A percentile compares a stretch with the other conserved stretches of the same genome.
phyloP scores from a whole-genome alignment of 1,284 basidiomycete genomes.

The Tremellales sp. region DNA sequence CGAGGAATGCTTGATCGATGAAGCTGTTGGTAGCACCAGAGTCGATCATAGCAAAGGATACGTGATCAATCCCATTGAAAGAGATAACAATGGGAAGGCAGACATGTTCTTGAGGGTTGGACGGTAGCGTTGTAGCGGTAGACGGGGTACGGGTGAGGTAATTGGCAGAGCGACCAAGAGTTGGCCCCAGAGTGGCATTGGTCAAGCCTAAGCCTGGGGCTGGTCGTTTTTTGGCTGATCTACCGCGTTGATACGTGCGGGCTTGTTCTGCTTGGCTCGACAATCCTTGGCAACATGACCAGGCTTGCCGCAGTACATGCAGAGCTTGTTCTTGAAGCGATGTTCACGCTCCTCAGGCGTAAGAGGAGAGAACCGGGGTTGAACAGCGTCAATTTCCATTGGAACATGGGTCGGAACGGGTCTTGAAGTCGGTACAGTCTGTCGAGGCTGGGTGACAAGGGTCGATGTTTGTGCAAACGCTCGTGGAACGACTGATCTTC shows the following conservation, averaged over 20 bases:
- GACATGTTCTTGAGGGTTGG: neutral
- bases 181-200: neutral
- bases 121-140: neutral
- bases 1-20: conserved; percentile 4
- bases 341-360: neutral
- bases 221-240: neutral
- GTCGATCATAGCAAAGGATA: conserved; percentile 5
- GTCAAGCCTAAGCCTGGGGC: no score
- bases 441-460: neutral
- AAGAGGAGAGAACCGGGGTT: neutral
- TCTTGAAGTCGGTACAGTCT: neutral
- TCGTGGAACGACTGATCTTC: neutral
- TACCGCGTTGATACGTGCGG: neutral
- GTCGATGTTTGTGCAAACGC: neutral
- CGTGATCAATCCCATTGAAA: neutral
- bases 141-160: neutral
- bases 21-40: conserved; percentile 9
- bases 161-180: neutral
- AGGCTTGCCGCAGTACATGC: neutral
- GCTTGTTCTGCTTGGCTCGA: neutral
- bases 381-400: neutral
- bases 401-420: neutral
- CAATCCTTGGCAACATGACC: neutral
- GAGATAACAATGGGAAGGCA: neutral
- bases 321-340: neutral